Conservation (phyloP, 2,329 filamentous ascomycete genomes). For the Tolypocladium tropicale region DNA sequence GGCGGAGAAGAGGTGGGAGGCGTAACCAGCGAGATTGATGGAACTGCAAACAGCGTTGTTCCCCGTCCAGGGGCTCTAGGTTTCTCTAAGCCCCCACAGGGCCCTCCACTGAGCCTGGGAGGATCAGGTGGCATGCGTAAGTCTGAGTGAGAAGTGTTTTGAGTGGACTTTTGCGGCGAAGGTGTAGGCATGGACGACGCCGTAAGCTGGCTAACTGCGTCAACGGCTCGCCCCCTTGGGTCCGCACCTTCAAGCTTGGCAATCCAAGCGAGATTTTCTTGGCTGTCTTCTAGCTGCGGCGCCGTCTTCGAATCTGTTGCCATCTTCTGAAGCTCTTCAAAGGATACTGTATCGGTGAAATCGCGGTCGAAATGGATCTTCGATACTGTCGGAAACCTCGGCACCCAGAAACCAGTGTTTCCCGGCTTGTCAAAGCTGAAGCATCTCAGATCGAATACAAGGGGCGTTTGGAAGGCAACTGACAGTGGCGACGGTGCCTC, state of each 20-base stretch:
- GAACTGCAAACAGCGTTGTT: not conserved
- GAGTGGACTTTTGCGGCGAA: slow-evolving; percentile 18
- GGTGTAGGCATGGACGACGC: slow-evolving; percentile 24
- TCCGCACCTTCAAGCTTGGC: slow-evolving; percentile 47
- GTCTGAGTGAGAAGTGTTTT: slow-evolving; percentile 6
- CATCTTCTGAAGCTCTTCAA: slow-evolving; percentile 58
- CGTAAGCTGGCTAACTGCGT: slow-evolving; percentile 35
- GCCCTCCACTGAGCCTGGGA: not conserved
- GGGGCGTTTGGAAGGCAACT: slow-evolving; percentile 55
- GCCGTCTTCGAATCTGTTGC: slow-evolving; percentile 45
- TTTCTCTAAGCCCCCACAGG: not conserved
- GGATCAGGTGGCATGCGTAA: not conserved
- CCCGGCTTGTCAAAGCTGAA: slow-evolving; percentile 67
- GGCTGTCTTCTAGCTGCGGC: slow-evolving; percentile 41
- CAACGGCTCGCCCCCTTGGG: slow-evolving; percentile 29
- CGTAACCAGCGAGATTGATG: slow-evolving; percentile 2
- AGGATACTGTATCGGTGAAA: slow-evolving; percentile 57
- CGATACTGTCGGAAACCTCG: slow-evolving; percentile 65
- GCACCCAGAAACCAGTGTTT: slow-evolving; percentile 59
- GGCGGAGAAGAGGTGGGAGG: slow-evolving; percentile 6
- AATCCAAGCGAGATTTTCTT: slow-evolving; percentile 53
- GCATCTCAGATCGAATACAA: slow-evolving; percentile 72
- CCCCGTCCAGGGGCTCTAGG: not conserved
- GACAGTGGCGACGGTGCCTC: slow-evolving; percentile 31
- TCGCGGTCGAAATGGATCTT: slow-evolving; percentile 72